Conservation (phyloP, 2,329 filamentous ascomycete genomes). For the Fusarium keratoplasticum region DNA sequence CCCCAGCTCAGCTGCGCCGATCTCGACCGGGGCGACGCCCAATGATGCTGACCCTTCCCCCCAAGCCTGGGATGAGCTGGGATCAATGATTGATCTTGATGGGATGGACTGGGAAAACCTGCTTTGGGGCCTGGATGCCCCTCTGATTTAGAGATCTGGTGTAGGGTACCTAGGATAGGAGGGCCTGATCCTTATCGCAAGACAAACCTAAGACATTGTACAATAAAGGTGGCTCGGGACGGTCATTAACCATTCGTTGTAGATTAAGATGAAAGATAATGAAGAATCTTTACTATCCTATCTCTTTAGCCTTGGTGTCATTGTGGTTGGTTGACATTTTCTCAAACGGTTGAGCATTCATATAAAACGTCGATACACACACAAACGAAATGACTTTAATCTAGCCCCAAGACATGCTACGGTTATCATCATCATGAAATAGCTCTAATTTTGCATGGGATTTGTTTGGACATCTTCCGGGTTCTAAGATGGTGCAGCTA, state of each 20-base stretch:
- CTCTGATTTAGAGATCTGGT: conserved; percentile 43
- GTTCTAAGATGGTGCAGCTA: background rate
- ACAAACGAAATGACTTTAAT: background rate
- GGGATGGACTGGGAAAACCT: conserved; percentile 52
- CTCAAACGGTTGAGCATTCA: background rate
- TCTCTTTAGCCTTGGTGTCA: too few species aligned
- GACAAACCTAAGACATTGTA: background rate
- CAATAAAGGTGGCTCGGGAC: background rate
- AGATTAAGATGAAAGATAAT: background rate
- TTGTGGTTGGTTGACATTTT: background rate
- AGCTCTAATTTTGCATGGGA: background rate
- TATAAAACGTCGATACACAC: background rate
- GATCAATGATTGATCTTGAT: conserved; percentile 48
- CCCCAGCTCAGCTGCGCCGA: conserved; percentile 41
- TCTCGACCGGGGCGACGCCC: conserved; percentile 23
- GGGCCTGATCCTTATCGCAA: background rate
- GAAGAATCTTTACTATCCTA: background rate
- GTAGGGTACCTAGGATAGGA: background rate
- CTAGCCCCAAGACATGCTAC: background rate
- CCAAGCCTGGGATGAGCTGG: conserved; percentile 44
- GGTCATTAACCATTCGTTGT: background rate
- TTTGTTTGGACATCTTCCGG: background rate
- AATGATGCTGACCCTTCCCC: conserved; percentile 26
- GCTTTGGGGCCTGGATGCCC: conserved; percentile 50
- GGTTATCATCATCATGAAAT: background rate